Conservation (phyloP, 2,329 filamentous ascomycete genomes). For the Alternaria gaisen region DNA sequence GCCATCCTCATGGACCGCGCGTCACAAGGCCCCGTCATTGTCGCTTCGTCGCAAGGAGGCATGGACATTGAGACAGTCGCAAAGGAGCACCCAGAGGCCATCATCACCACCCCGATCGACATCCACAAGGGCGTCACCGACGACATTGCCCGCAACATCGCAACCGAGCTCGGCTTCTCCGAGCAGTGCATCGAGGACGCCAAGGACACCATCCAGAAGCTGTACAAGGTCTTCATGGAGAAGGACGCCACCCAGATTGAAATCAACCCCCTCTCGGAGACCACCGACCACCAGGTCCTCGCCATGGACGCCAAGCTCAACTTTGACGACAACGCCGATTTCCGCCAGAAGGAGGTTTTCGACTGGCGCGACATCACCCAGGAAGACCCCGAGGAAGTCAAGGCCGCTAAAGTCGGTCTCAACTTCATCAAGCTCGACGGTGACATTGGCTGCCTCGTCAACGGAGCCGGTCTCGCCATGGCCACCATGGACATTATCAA, state of each 20-base stretch:
- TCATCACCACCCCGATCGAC: constrained; percentile 91
- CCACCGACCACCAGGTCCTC: constrained; percentile 95
- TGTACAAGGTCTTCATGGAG: constrained; percentile 98
- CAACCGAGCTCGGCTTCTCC: constrained; percentile 93
- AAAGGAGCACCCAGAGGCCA: constrained; percentile 96
- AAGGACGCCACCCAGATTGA: constrained; percentile 99
- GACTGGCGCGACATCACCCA: constrained; percentile 91
- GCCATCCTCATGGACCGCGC: constrained; percentile 97
- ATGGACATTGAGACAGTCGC: constrained; percentile 99
- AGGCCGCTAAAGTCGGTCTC: constrained; percentile 89
- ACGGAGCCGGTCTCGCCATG: constrained; percentile 99
- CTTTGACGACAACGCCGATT: constrained; percentile 99
- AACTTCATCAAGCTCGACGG: constrained; percentile 99
- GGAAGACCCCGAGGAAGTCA: constrained; percentile 97
- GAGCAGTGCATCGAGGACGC: constrained; percentile 97
- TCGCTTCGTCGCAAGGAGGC: constrained; percentile 96
- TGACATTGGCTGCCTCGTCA: constrained; percentile 98
- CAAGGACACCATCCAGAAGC: constrained; percentile 96
- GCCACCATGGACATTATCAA: constrained; percentile 99
- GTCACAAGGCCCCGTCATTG: constrained; percentile 90
- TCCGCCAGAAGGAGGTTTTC: constrained; percentile 97
- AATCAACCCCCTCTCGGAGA: constrained; percentile 99
- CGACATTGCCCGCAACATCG: constrained; percentile 89
- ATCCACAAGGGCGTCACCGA: constrained; percentile 96
- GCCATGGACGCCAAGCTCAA: constrained; percentile 99